Conservation (phyloP, 2,329 filamentous ascomycete genomes). For the Paraphaeosphaeria sporulosa region DNA sequence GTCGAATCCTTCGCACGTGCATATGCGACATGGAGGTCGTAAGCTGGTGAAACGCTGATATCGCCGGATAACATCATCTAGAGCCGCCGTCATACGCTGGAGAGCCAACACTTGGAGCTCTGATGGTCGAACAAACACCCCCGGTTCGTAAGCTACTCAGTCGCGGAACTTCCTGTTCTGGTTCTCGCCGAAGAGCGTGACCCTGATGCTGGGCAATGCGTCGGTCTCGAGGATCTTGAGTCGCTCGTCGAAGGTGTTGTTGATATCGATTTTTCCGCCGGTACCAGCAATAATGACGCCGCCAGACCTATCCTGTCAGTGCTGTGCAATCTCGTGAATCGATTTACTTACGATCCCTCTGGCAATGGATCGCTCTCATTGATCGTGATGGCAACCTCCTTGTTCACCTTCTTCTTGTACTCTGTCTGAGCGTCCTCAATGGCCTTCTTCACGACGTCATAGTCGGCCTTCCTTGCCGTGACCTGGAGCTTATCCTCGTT, state of each 20-base stretch:
- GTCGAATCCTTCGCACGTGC: slow-evolving; percentile 7
- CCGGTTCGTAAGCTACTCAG: slow-evolving; percentile 57
- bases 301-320: slow-evolving; percentile 69
- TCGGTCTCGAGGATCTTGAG: slow-evolving; percentile 84
- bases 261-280: slow-evolving; percentile 93
- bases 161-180: slow-evolving; percentile 95
- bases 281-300: slow-evolving; percentile 83
- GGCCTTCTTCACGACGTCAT: slow-evolving; percentile 77
- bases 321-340: not conserved
- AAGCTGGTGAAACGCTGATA: slow-evolving; percentile 6
- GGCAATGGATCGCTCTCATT: slow-evolving; percentile 82
- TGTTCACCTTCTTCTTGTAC: slow-evolving; percentile 80
- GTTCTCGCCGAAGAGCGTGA: slow-evolving; percentile 92
- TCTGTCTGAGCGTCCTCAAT: slow-evolving; percentile 78
- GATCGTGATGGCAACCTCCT: slow-evolving; percentile 73
- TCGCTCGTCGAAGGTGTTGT: slow-evolving; percentile 96
- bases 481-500: slow-evolving; percentile 80
- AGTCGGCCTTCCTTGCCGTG: slow-evolving; percentile 81
- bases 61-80: not conserved
- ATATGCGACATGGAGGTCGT: slow-evolving; percentile 9
- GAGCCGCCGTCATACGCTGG: slow-evolving; percentile 1
- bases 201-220: slow-evolving; percentile 82
- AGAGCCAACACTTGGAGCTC: not conserved
- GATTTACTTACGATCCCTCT: slow-evolving; percentile 75
- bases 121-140: not conserved